Evolutionary conservation across 306 rosid genomes (phyloP).

Genomic region (Ziziphus jujuba): DNA sequence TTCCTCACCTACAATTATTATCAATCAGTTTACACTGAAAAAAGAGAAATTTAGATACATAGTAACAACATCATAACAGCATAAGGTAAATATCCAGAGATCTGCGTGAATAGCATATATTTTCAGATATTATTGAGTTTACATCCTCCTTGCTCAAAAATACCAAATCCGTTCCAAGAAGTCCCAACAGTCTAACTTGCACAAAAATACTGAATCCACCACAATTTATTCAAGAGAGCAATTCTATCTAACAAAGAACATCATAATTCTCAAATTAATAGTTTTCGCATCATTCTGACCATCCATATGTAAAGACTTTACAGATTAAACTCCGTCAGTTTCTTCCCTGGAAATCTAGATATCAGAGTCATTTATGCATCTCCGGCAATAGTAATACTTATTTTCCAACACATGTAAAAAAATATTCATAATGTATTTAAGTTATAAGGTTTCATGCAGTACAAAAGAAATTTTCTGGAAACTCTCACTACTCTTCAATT

Average conservation of each 20-base stretch:
- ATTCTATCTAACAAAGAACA: too few relatives aligned
- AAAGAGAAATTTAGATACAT: neutral
- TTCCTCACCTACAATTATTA: slow-evolving; percentile 63
- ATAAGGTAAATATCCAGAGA: neutral
- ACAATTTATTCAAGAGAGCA: neutral
- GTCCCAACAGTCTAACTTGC: neutral
- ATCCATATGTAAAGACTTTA: too few relatives aligned
- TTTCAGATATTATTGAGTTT: neutral
- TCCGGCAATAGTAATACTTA: too few relatives aligned
- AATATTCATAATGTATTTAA: too few relatives aligned
- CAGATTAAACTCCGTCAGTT: too few relatives aligned
- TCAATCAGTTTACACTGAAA: slow-evolving; percentile 7
- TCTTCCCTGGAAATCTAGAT: too few relatives aligned
- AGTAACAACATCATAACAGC: neutral
- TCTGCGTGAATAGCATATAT: neutral
- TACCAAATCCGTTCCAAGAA: too few relatives aligned
- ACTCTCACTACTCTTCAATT: too few relatives aligned
- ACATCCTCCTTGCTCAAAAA: neutral
- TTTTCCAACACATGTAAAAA: too few relatives aligned
- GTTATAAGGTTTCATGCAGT: too few relatives aligned
- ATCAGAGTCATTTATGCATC: too few relatives aligned
- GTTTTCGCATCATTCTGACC: neutral
- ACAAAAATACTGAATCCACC: neutral
- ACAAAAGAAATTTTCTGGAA: too few relatives aligned
- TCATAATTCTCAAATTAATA: neutral